A percentile compares a stretch with the other conserved stretches of the same genome.
Conservation (phyloP, 768 basidiomycete species). For the Collybia sordida region DNA sequence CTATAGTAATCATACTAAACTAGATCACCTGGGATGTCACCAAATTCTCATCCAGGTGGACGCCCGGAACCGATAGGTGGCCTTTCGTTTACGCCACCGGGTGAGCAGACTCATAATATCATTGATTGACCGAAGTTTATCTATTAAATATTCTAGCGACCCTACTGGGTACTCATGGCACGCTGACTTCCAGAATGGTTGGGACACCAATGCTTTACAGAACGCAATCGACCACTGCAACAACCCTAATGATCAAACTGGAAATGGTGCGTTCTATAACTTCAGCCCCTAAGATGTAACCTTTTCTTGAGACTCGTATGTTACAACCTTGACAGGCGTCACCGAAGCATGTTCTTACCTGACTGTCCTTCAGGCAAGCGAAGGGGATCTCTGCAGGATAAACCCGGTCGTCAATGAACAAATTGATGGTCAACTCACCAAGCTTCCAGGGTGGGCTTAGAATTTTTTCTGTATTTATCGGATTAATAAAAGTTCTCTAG, state of each 20-base stretch:
- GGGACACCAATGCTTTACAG: slow-evolving; percentile 45
- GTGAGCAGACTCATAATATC: slow-evolving; percentile 17
- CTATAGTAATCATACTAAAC: neutral
- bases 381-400: slow-evolving; percentile 30
- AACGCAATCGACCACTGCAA: slow-evolving; percentile 46
- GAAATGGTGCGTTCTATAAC: slow-evolving; percentile 14
- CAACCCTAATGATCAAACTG: slow-evolving; percentile 36
- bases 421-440: slow-evolving; percentile 20
- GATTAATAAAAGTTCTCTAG: slow-evolving; percentile 11
- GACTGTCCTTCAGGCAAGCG: slow-evolving; percentile 26
- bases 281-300: neutral
- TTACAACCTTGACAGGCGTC: slow-evolving; percentile 22
- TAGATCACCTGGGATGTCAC: slow-evolving; percentile 40
- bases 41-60: slow-evolving; percentile 33
- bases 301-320: neutral
- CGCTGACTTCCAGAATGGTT: slow-evolving; percentile 50
- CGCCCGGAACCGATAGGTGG: slow-evolving; percentile 29
- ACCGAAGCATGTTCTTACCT: slow-evolving; percentile 40
- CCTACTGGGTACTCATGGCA: slow-evolving; percentile 51
- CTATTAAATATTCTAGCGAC: slow-evolving; percentile 31
- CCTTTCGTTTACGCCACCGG: slow-evolving; percentile 46
- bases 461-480: neutral
- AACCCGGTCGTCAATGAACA: slow-evolving; percentile 26
- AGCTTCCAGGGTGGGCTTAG: slow-evolving; percentile 27
- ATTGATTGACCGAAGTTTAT: neutral